phyloP scores from a whole-genome alignment of 2,329 filamentous ascomycete species.

The Venturia asperata region DNA sequence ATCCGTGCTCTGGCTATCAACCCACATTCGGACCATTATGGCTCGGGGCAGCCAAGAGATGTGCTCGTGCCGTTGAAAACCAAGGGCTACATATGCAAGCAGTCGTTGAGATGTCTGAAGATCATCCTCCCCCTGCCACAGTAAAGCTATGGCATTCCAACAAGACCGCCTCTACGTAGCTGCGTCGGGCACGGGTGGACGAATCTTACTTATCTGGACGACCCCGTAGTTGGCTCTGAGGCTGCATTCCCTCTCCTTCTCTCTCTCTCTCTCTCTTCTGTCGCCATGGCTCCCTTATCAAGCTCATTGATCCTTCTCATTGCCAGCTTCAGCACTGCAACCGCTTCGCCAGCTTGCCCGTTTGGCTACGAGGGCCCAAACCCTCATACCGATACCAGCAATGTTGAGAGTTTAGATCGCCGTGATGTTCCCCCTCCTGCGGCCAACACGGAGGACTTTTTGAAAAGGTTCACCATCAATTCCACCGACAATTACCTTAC shows the following conservation, averaged over 20 bases:
- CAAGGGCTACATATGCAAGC: not conserved
- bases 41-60: not conserved
- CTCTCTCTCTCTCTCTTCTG: not conserved
- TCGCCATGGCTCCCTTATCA: not conserved
- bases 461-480: slow-evolving; percentile 24
- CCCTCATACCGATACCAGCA: not conserved
- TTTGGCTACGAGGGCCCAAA: slow-evolving; percentile 4
- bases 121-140: not conserved
- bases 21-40: not conserved
- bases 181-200: not conserved
- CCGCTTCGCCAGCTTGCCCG: not conserved
- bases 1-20: not conserved
- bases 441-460: slow-evolving; percentile 2
- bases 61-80: not conserved
- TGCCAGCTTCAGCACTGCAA: not conserved
- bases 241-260: not conserved
- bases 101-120: not conserved
- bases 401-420: not conserved
- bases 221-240: not conserved
- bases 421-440: not conserved
- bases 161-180: not conserved
- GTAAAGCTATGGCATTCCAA: not conserved
- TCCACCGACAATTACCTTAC: slow-evolving; percentile 41
- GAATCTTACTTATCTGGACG: not conserved
- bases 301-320: not conserved